Conservation (phyloP, 768 basidiomycete genomes). For the Pleurotus djamor region DNA sequence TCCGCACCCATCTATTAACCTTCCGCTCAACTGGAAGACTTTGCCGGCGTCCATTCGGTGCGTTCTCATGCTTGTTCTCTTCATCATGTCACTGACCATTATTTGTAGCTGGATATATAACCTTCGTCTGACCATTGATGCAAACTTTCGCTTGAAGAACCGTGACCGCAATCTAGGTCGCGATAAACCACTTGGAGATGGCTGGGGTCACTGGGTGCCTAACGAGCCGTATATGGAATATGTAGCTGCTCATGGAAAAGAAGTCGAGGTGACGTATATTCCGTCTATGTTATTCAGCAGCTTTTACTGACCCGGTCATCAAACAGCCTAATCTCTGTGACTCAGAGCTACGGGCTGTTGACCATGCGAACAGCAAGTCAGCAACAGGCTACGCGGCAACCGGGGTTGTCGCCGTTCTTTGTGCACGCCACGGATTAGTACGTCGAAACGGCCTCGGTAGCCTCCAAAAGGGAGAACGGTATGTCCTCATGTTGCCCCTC, state of each 20-base stretch:
- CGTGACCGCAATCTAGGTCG: conserved; percentile 17
- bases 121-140: conserved; percentile 23
- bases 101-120: conserved; percentile 24
- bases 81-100: too few relatives aligned
- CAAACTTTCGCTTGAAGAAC: conserved; percentile 28
- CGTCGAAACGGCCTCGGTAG: conserved; percentile 23
- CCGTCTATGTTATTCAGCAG: background rate
- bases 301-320: background rate
- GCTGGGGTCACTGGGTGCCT: conserved; percentile 17
- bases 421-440: conserved; percentile 27
- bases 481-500: conserved; percentile 6
- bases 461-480: conserved; percentile 31
- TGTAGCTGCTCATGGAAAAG: conserved; percentile 2
- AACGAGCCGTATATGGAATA: conserved; percentile 6
- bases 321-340: conserved; percentile 12
- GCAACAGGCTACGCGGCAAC: conserved; percentile 17
- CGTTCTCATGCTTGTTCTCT: too few relatives aligned
- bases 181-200: conserved; percentile 14
- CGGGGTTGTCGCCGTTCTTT: conserved; percentile 24
- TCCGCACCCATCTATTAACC: conserved; percentile 17
- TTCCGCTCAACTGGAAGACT: conserved; percentile 12
- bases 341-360: conserved; percentile 9
- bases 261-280: conserved; percentile 13
- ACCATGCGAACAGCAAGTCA: conserved; percentile 6
- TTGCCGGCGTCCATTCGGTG: background rate